Base-by-base conservation (phyloP, 306 rosid genomes). In the Prunus salicina region DNA sequence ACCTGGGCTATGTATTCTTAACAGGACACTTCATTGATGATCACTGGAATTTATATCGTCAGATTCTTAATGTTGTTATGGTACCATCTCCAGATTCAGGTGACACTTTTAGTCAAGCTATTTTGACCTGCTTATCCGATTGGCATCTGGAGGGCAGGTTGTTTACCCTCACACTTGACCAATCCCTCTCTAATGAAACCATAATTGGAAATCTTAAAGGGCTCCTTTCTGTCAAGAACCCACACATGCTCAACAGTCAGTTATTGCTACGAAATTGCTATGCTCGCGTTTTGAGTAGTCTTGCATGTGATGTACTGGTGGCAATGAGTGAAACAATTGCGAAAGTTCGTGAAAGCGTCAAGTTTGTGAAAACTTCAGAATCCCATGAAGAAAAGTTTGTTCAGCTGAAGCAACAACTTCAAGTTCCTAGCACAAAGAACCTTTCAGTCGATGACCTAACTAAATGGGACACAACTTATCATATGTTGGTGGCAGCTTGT, bases 391-490 rank as follows among this genome's bases (percentile, higher is more conserved):
- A 82, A 60, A 83, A 82, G 86, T 92, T 95, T 78, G 61, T 84
- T 43, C 88, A 95, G 86, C 84, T 95, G 79, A 92, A 90, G 89
- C 83, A 83, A 51, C 96, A 88, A 49, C 92, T 95, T 78, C 92
- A 84, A 80, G 96, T 90, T 72, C 91, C 93, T 19, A 83, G 93
- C 85, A 50, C 27, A 46, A 86, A 71, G 85, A 84, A 84, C 47
- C 92, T 95, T 66, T 74, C 79, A 65, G 78, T 89, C 9, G 98
- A 95, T 74, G 87, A 92, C 64, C 82, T 64, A 52, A 84, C 86
- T 76, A 95, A 74, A 74, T 95, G 98, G 98, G 89, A 95, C 82
- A 87, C 96, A 24, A 92, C 97, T 10, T 92, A 85, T 82, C 88
- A 76, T 76, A 95, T 95, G 98, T 86, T 95, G 80, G 87, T 83